Evolutionary conservation across 176 grass and related monocot genomes (phyloP).

Genomic region (Bolboschoenus planiculmis): DNA sequence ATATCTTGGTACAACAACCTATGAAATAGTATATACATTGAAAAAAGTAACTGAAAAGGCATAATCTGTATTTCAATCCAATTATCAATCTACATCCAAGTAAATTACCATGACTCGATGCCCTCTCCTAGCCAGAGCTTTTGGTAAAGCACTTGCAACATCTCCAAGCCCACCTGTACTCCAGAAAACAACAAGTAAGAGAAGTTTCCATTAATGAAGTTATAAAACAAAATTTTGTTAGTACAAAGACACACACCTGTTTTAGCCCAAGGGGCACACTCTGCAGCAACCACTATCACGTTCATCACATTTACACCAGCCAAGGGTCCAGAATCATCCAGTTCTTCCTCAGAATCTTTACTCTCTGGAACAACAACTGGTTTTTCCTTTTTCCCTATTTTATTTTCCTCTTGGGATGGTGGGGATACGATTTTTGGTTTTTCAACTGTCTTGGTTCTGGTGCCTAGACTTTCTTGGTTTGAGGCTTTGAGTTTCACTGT

Average conservation of each 20-base stretch:
- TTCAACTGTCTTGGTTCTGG: neutral
- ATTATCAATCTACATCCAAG: neutral
- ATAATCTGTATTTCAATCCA: constrained; percentile 2
- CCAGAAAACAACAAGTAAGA: constrained; percentile 21
- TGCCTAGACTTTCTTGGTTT: neutral
- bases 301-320: constrained; percentile 95
- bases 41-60: neutral
- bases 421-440: constrained; percentile 5
- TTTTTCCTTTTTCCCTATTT: constrained; percentile 20
- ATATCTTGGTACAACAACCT: constrained; percentile 85
- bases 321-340: constrained; percentile 36
- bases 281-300: constrained; percentile 72
- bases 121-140: constrained; percentile 95
- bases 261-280: constrained; percentile 90
- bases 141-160: constrained; percentile 81
- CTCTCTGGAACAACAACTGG: constrained; percentile 11
- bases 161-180: constrained; percentile 87
- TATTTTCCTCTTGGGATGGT: constrained; percentile 1
- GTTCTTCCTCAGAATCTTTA: constrained; percentile 31
- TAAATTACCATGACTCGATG: constrained; percentile 84
- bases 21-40: constrained; percentile 15
- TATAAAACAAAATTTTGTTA: neutral
- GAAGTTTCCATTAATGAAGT: neutral
- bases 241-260: constrained; percentile 40
- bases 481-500: neutral